Evolutionary conservation across 106 monocot species (phyloP), one percentile per base, ranked within the genome.

Genomic region (Allium fistulosum): DNA sequence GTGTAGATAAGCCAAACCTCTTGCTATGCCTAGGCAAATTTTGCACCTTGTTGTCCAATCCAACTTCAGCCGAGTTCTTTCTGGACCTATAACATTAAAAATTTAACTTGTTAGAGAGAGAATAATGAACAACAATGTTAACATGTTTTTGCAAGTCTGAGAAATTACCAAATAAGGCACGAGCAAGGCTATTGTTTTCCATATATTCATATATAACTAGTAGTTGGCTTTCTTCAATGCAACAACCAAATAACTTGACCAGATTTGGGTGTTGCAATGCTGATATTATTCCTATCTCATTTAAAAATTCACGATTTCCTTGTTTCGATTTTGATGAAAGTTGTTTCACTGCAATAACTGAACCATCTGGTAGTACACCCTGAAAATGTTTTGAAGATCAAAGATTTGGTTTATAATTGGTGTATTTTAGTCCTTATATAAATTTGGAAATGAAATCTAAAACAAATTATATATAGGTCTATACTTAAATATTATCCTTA

Each of bases 141-240:
- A 62, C 11, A 28, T 14, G 46, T 10, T 11, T 45, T 16, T 9
- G 45, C 5, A 37, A 45, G 78, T 52, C 45, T 67, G 72, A 46
- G 68, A 22, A 48, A 71, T 72, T 68, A 79, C 80, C 80, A 47
- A 75, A 75, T 7, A 80, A 49, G 56, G 73, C 79, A 59, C 51
- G 50, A 7, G 69, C 66, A 67, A 75, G 74, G 57, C 67, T 50
- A 60, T 75, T 75, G 16, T 75, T 75, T 68, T 68, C 68, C 59
- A 75, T 59, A 50, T 68, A 75, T 27, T 74, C 66, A 59, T 74
- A 67, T 22, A 74, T 26, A 49, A 74, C 22, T 59, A 58, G 37
- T 17, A 74, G 51, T 26, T 74, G 74, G 7, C 51, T 74, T 12
- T 65, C 74, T 59, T 74, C 74, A 16, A 67, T 67, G 17, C 68